Evolutionary conservation across 345 rosid species (phyloP).

Genomic region (Adansonia digitata): DNA sequence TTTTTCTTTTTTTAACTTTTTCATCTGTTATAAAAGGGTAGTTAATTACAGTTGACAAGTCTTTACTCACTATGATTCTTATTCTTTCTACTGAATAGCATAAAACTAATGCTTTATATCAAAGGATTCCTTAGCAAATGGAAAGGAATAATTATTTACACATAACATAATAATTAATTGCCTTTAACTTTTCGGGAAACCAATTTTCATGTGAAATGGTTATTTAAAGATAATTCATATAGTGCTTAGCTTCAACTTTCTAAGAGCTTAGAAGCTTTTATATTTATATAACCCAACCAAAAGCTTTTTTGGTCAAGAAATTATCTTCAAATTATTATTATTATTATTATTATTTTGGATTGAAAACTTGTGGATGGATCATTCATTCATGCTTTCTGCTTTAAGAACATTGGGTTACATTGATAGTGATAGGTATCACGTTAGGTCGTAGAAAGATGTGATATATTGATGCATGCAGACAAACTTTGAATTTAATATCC

Average conservation of each 20-base stretch:
- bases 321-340: not conserved
- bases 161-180: not conserved
- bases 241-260: not conserved
- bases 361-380: slow-evolving; percentile 4
- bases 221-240: not conserved
- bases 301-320: not conserved
- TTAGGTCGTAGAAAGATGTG: not conserved
- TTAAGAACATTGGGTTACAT: slow-evolving; percentile 3
- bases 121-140: slow-evolving; percentile 2
- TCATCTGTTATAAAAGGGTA: slow-evolving; percentile 15
- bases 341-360: not conserved
- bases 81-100: not conserved
- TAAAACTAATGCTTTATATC: not conserved
- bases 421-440: slow-evolving; percentile 17
- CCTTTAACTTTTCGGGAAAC: not conserved
- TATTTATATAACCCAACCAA: not conserved
- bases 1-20: too few species aligned
- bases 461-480: slow-evolving; percentile 5
- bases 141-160: not conserved
- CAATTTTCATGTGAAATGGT: not conserved
- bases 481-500: not conserved
- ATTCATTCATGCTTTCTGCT: slow-evolving; percentile 6
- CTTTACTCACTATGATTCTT: slow-evolving; percentile 6
- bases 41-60: slow-evolving; percentile 28
- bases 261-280: slow-evolving; percentile 4